Percentiles rank a stretch among this genome's conserved stretches.
phyloP scores from a whole-genome alignment of 192 early-diverging fungal genomes.

The Funneliformis mosseae region DNA sequence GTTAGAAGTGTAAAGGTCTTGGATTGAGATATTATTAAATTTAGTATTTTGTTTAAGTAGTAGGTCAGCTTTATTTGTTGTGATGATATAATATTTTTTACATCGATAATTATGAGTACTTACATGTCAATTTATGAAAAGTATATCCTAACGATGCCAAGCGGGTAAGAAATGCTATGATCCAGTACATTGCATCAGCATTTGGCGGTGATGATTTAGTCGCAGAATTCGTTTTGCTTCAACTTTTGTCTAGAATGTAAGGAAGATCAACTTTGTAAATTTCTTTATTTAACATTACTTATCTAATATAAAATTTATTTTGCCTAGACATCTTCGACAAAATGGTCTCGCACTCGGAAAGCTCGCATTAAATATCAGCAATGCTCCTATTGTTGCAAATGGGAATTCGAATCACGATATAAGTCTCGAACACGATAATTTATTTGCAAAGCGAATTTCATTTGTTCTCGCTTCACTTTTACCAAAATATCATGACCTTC shows the following conservation, averaged over 20 bases:
- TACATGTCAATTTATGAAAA: not conserved
- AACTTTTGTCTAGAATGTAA: slow-evolving; percentile 67
- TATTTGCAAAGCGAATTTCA: slow-evolving; percentile 42
- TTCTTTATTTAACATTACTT: not conserved
- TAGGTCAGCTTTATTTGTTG: no score
- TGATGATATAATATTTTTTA: not conserved
- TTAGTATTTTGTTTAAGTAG: no score
- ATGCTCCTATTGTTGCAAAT: slow-evolving; percentile 40
- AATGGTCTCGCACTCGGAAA: slow-evolving; percentile 65
- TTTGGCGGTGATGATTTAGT: slow-evolving; percentile 66
- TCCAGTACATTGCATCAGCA: slow-evolving; percentile 60
- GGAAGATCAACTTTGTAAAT: not conserved
- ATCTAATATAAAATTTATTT: not conserved
- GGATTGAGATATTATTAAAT: no score
- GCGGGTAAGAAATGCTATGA: slow-evolving; percentile 41
- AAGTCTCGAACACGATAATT: not conserved
- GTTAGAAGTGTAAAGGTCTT: no score
- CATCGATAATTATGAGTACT: not conserved
- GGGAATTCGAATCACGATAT: not conserved
- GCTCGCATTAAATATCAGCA: slow-evolving; percentile 67
- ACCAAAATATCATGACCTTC: slow-evolving; percentile 60
- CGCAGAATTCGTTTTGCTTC: slow-evolving; percentile 70
- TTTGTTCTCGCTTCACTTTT: slow-evolving; percentile 50
- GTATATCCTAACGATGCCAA: not conserved
- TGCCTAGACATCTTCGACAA: slow-evolving; percentile 44